Base-by-base conservation (phyloP, 2,329 filamentous ascomycete species). In the Ophiosphaerella herpotricha region DNA sequence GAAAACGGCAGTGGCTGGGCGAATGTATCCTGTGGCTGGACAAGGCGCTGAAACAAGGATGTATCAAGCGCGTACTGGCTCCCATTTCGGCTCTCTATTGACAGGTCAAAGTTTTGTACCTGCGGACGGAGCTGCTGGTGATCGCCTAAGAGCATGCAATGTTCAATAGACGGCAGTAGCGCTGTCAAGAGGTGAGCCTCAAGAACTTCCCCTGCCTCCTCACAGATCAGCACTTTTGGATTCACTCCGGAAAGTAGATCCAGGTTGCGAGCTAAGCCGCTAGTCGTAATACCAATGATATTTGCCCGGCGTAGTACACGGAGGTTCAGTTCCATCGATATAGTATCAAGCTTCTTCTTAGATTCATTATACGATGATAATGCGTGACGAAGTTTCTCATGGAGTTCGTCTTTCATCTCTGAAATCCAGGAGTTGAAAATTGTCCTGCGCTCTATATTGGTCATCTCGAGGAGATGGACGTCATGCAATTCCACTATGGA, bases 171-270 rank as follows among this genome's bases (percentile, higher is more conserved):
- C 0, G 85, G 84, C 0, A 86, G 71, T 5, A 88, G 65, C 0
- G 85, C 78, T 0, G 83, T 82, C 1, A 88, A 63, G 2, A 82
- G 72, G 50, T 89, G 85, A 0, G 82, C 76, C 63, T 90, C 86
- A 29, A 89, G 74, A 0, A 89, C 82, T 54, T 89, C 86, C 0
- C 81, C 86, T 1, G 86, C 86, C 60, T 90, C 86, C 63, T 89
- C 86, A 31, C 83, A 86, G 1, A 89, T 64, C n/a, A 89, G 65
- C 0, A 87, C 79, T 52, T 86, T 85, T 23, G 74, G 72, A 6
- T 70, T 62, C 1, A 86, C 51, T 5, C 75, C 74, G 5, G 77
- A 74, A 0, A 88, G 70, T 1, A 81, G 55, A 0, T 75, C 66
- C 0, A 84, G 65, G 11, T 82, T 73, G 70, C 59, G 84, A 77